Conservation (phyloP, 371 early-diverging fungal species). For the Rhizopus delemar region DNA sequence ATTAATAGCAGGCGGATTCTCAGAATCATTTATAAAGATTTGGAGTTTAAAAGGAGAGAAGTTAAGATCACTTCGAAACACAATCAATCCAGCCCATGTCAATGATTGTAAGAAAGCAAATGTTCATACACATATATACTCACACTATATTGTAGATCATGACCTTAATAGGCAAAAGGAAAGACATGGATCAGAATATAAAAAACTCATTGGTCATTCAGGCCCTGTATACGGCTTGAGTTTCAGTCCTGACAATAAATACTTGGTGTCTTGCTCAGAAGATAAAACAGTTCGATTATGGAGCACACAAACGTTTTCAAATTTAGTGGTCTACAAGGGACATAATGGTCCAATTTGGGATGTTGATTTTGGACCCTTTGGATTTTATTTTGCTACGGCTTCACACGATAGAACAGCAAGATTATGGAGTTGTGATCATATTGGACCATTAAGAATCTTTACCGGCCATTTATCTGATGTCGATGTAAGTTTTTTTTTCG, state of each 20-base stretch:
- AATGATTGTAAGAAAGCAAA: slow-evolving; percentile 41
- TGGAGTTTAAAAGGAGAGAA: slow-evolving; percentile 79
- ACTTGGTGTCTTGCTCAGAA: slow-evolving; percentile 91
- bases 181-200: slow-evolving; percentile 57
- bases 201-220: slow-evolving; percentile 91
- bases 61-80: slow-evolving; percentile 59
- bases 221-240: slow-evolving; percentile 95
- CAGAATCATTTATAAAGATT: slow-evolving; percentile 82
- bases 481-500: slow-evolving; percentile 63
- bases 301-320: slow-evolving; percentile 90
- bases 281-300: slow-evolving; percentile 97
- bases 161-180: slow-evolving; percentile 60
- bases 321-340: slow-evolving; percentile 93
- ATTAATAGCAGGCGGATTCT: slow-evolving; percentile 78
- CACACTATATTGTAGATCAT: slow-evolving; percentile 25
- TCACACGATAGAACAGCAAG: slow-evolving; percentile 96
- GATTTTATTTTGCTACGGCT: slow-evolving; percentile 97
- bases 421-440: slow-evolving; percentile 96
- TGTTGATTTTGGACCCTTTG: slow-evolving; percentile 86
- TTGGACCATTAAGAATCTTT: slow-evolving; percentile 95
- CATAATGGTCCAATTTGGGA: slow-evolving; percentile 99
- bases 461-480: slow-evolving; percentile 98
- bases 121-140: background rate
- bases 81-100: slow-evolving; percentile 59
- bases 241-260: slow-evolving; percentile 89